Evolutionary conservation across 2,329 filamentous ascomycete species (phyloP).

Genomic region (Beauveria sp.): DNA sequence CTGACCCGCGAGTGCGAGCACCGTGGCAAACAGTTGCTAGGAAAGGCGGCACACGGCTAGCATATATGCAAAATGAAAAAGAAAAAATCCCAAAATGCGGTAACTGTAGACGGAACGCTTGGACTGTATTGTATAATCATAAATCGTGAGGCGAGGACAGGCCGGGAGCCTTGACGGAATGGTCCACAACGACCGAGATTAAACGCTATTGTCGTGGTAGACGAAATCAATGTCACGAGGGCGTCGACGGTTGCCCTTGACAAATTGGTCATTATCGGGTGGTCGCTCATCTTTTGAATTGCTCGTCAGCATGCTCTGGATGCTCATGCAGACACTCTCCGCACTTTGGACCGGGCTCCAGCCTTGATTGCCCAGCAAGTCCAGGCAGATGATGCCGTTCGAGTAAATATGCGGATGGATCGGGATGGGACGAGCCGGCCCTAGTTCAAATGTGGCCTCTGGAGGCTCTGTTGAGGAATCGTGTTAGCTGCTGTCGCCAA

Average conservation of each 20-base stretch:
- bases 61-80: neutral
- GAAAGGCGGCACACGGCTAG: neutral
- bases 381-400: conserved; percentile 97
- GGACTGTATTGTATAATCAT: neutral
- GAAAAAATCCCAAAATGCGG: neutral
- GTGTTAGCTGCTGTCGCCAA: neutral
- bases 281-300: conserved; percentile 89
- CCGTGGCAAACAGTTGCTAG: neutral
- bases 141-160: neutral
- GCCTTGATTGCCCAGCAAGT: conserved; percentile 77
- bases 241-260: conserved; percentile 67
- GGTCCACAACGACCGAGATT: neutral
- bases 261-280: conserved; percentile 84
- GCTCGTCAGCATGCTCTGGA: conserved; percentile 96
- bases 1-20: neutral
- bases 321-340: conserved; percentile 91
- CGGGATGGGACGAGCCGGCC: conserved; percentile 62
- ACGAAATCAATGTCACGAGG: conserved; percentile 88
- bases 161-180: neutral
- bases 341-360: conserved; percentile 98
- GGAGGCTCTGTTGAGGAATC: conserved; percentile 61
- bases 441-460: conserved; percentile 79
- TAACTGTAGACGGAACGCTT: neutral
- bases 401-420: conserved; percentile 98
- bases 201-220: conserved; percentile 85